Evolutionary conservation across 2,329 filamentous ascomycete genomes (phyloP).

Genomic region (Penicillium frequentans): DNA sequence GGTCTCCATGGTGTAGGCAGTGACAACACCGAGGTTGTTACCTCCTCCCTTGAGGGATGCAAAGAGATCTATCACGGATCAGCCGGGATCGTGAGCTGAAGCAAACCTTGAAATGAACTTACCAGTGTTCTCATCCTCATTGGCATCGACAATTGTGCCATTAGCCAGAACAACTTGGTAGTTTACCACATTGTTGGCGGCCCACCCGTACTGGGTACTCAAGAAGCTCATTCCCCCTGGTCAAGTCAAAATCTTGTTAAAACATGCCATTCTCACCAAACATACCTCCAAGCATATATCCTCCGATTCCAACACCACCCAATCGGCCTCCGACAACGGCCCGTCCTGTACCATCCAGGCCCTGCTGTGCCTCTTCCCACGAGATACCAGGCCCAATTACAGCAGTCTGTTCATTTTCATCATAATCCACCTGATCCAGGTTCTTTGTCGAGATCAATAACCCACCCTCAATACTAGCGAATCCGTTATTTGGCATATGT

Average conservation of each 20-base stretch:
- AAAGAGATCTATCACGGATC: conserved; percentile 37
- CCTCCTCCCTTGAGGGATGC: conserved; percentile 45
- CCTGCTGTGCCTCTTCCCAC: conserved; percentile 37
- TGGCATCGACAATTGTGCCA: conserved; percentile 46
- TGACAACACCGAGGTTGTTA: conserved; percentile 48
- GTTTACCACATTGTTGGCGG: conserved; percentile 49
- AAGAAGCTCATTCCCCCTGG: conserved; percentile 49
- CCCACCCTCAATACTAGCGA: conserved; percentile 47
- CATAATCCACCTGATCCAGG: conserved; percentile 38
- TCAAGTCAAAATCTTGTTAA: background rate
- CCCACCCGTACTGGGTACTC: conserved; percentile 52
- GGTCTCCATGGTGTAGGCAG: conserved; percentile 36
- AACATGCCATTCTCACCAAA: conserved; percentile 5
- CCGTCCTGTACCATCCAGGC: conserved; percentile 30
- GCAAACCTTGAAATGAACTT: background rate
- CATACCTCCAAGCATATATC: conserved; percentile 47
- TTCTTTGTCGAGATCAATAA: conserved; percentile 49
- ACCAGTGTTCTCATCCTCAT: conserved; percentile 35
- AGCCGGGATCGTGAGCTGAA: background rate
- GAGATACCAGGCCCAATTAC: conserved; percentile 38
- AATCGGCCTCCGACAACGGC: conserved; percentile 48
- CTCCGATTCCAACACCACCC: conserved; percentile 50
- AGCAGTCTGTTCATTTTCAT: conserved; percentile 39
- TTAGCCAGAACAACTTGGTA: conserved; percentile 52
- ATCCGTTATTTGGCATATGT: conserved; percentile 49